A percentile compares a stretch with the other conserved stretches of the same genome.
These are phyloP conservation scores for Logfia minima DNA, from an alignment of 129 eudicot species.

Conservation along the genomic window DNA sequence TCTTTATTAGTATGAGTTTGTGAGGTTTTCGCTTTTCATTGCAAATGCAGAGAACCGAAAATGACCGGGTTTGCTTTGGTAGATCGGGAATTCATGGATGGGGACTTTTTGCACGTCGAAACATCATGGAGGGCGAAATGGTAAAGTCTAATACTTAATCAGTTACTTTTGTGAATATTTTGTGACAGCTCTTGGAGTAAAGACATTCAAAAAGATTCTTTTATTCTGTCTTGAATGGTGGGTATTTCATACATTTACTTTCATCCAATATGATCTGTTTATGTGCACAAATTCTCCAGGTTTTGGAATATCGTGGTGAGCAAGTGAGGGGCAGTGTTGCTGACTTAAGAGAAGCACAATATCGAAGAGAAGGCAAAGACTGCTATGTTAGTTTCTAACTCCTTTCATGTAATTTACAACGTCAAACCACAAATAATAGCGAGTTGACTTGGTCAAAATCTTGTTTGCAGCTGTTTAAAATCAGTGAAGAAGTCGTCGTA, in stretches of 20 bases:
- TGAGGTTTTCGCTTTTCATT: conserved; percentile 18
- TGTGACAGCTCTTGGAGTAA: background rate
- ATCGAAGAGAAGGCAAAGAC: conserved; percentile 86
- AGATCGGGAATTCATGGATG: conserved; percentile 96
- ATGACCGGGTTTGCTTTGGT: conserved; percentile 92
- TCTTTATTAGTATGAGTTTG: conserved; percentile 7
- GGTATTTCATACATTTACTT: conserved; percentile 8
- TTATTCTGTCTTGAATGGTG: background rate
- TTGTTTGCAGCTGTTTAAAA: conserved; percentile 77
- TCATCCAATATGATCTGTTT: background rate
- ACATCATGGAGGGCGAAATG: conserved; percentile 96
- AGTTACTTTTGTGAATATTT: background rate
- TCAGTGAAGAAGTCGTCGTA: conserved; percentile 95
- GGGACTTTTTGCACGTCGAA: conserved; percentile 94
- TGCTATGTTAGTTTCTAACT: conserved; percentile 69
- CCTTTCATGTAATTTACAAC: background rate
- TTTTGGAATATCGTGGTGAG: conserved; percentile 97
- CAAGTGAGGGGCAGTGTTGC: conserved; percentile 96
- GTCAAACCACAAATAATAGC: background rate
- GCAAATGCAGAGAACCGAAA: conserved; percentile 80
- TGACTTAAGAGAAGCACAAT: conserved; percentile 86
- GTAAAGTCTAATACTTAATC: conserved; percentile 29
- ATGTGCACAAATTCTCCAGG: conserved; percentile 43
- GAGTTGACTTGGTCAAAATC: conserved; percentile 1
- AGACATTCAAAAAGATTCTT: background rate